phyloP scores from a whole-genome alignment of 345 rosid genomes.

The Gossypium arboreum region DNA sequence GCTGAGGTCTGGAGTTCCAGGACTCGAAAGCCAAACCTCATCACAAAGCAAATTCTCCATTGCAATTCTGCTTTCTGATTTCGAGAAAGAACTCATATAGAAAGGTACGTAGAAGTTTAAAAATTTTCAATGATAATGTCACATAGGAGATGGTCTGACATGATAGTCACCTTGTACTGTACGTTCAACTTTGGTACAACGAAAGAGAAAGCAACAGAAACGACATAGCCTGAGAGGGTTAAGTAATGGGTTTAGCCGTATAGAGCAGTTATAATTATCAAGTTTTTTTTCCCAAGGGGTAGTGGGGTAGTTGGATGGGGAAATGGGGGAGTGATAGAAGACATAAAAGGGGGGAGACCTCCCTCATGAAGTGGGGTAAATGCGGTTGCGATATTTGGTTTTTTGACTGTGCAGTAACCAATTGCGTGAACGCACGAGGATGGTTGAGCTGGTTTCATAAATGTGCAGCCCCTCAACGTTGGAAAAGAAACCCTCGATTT shows the following conservation, averaged over 20 bases:
- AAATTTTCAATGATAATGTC: background rate
- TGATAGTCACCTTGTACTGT: slow-evolving; percentile 7
- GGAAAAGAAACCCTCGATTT: background rate
- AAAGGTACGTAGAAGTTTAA: background rate
- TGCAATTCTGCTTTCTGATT: background rate
- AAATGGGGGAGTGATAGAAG: slow-evolving; percentile 1
- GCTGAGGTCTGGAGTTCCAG: slow-evolving; percentile 15
- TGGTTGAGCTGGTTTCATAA: slow-evolving; percentile 21
- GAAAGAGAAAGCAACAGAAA: background rate
- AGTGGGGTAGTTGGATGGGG: slow-evolving; percentile 21
- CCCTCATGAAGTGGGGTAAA: slow-evolving; percentile 75
- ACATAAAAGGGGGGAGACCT: slow-evolving; percentile 40
- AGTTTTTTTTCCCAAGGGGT: background rate
- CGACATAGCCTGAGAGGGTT: background rate
- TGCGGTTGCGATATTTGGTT: slow-evolving; percentile 29
- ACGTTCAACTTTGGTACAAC: background rate
- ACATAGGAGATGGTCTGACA: slow-evolving; percentile 19
- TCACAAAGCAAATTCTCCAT: slow-evolving; percentile 48
- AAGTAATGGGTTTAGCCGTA: background rate
- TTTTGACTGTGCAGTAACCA: slow-evolving; percentile 37
- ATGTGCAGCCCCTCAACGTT: slow-evolving; percentile 9
- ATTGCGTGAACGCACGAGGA: slow-evolving; percentile 61
- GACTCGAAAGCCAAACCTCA: slow-evolving; percentile 41
- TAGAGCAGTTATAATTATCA: slow-evolving; percentile 5
- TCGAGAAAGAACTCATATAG: background rate